Base-by-base conservation (phyloP, 371 early-diverging fungal species). In the Lichtheimia ramosa region DNA sequence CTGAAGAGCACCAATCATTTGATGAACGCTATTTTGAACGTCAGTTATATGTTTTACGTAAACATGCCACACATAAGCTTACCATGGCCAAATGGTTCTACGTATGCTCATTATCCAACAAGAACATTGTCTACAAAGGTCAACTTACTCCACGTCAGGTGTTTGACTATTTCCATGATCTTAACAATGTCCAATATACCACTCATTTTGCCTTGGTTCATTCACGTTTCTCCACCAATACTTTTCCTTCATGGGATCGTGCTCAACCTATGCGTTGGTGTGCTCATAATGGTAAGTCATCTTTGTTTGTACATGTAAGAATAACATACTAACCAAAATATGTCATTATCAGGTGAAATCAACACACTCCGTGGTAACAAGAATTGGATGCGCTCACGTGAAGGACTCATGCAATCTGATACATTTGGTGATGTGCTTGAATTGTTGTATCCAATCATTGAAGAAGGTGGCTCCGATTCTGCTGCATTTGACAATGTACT, bases 331-430 rank as follows among this genome's bases (percentile, higher is more conserved):
- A 27, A 34, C n/a, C 25, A 14, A n/a, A n/a, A n/a, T 49, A 3
- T 49, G 14, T 49, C 20, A 13, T 49, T 25, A n/a, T n/a, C 70
- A 92, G 92, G 92, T 77, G 97, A 98, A 77, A 98, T 98, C 73
- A 98, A 98, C 74, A 97, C 98, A 13, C 84, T 98, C 34, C 89
- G 95, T 53, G 98, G 98, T 46, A 98, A 98, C 86, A 96, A 95
- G 77, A 97, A 96, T 83, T 96, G 97, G 96, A 97, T 96, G 96
- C 88, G 96, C 28, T 94, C 98, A 50, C 89, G 97, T 52, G 96
- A 97, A 73, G 96, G 97, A 60, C 88, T 94, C 65, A 90, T 98
- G 87, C 71, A 83, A 49, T 92, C 92, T n/a, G 84, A 83, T 48
- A 83, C 82, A 41, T 96, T 97, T 74, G 91, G 89, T 51, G 67